Evolutionary conservation across 1,284 basidiomycete genomes (phyloP).

Genomic region (Peniophora sp.): DNA sequence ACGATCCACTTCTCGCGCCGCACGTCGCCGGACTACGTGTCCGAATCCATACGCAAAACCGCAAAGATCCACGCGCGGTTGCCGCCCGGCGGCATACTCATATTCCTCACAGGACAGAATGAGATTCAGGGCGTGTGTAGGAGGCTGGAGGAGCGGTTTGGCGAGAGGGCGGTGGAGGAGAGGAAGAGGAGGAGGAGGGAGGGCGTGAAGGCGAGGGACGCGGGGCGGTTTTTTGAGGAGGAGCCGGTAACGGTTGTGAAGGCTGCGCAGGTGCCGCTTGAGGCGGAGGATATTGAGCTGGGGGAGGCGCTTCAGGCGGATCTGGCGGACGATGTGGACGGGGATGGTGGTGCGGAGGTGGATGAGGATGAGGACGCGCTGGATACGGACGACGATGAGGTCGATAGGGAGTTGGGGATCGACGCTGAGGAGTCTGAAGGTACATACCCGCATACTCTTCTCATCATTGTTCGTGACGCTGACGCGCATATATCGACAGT

Average conservation of each 20-base stretch:
- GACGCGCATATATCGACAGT: slow-evolving; percentile 24
- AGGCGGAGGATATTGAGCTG: slow-evolving; percentile 79
- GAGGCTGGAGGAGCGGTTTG: slow-evolving; percentile 75
- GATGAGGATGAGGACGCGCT: slow-evolving; percentile 37
- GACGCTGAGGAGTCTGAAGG: slow-evolving; percentile 55
- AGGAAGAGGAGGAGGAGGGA: slow-evolving; percentile 33
- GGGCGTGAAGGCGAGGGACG: slow-evolving; percentile 13
- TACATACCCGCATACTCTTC: slow-evolving; percentile 24
- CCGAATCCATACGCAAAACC: slow-evolving; percentile 86
- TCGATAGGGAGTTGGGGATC: slow-evolving; percentile 45
- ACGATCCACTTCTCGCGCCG: slow-evolving; percentile 90
- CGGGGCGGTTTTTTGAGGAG: slow-evolving; percentile 13
- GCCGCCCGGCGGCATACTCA: slow-evolving; percentile 64
- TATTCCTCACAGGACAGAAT: slow-evolving; percentile 75
- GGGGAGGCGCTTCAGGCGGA: slow-evolving; percentile 36
- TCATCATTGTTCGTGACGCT: background rate
- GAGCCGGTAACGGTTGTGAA: slow-evolving; percentile 23
- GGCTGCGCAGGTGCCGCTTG: slow-evolving; percentile 51
- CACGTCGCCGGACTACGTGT: slow-evolving; percentile 84
- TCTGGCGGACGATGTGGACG: slow-evolving; percentile 53
- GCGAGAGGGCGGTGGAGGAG: slow-evolving; percentile 54
- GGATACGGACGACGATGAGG: slow-evolving; percentile 35
- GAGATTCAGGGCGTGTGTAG: slow-evolving; percentile 63
- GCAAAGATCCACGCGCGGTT: slow-evolving; percentile 71
- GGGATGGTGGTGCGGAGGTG: too few species aligned